phyloP scores from a whole-genome alignment of 176 grass and related monocot genomes.

The Elaeis guineensis region DNA sequence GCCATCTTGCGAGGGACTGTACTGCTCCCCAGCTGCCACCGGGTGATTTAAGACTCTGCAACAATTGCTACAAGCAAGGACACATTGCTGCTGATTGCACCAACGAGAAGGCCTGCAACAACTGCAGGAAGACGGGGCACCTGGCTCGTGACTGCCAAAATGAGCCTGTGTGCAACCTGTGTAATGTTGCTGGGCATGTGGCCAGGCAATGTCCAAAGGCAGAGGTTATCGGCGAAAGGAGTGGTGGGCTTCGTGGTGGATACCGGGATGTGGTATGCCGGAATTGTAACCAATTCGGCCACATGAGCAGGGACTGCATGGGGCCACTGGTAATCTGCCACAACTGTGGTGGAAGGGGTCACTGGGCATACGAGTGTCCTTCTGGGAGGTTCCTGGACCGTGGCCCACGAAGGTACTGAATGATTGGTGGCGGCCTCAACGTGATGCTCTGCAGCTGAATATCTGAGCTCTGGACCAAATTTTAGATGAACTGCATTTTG shows the following conservation, averaged over 20 bases:
- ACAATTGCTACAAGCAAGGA: conserved; percentile 96
- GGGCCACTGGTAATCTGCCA: conserved; percentile 78
- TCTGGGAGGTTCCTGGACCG: conserved; percentile 70
- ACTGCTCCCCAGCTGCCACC: conserved; percentile 41
- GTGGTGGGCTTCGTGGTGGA: conserved; percentile 27
- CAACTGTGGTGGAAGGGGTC: conserved; percentile 92
- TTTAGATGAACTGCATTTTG: too few relatives aligned
- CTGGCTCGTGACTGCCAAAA: conserved; percentile 89
- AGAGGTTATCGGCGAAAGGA: conserved; percentile 51
- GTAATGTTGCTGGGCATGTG: conserved; percentile 83
- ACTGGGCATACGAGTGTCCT: conserved; percentile 92
- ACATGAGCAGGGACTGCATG: conserved; percentile 96
- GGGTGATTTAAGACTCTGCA: conserved; percentile 79
- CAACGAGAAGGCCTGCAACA: conserved; percentile 99
- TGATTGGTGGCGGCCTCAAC: not conserved
- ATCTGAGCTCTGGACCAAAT: too few relatives aligned
- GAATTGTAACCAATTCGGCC: conserved; percentile 72
- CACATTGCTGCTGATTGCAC: conserved; percentile 77
- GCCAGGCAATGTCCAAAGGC: conserved; percentile 81
- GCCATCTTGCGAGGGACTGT: conserved; percentile 88
- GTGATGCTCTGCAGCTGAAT: too few relatives aligned
- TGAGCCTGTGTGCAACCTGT: conserved; percentile 89
- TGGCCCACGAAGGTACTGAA: conserved; percentile 53
- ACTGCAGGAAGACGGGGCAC: conserved; percentile 95
- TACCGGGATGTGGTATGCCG: conserved; percentile 70